Conservation (phyloP, 257 asterid genomes). For the Solanum sitiens region DNA sequence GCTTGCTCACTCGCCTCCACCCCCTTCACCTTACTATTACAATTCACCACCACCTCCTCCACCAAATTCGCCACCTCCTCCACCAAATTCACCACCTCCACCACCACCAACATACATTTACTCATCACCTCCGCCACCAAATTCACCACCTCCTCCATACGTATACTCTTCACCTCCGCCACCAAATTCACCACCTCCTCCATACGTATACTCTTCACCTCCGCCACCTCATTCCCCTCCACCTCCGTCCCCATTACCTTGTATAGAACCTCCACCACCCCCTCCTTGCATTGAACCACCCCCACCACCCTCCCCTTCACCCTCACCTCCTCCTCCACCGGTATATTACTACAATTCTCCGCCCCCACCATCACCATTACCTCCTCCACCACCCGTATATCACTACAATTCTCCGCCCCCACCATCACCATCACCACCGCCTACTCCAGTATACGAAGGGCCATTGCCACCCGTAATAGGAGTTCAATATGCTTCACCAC, state of each 20-base stretch:
- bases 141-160: constrained; percentile 10
- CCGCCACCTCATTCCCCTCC: constrained; percentile 40
- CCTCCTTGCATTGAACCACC: constrained; percentile 52
- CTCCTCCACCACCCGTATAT: constrained; percentile 17
- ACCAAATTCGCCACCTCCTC: not conserved
- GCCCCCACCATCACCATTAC: not conserved
- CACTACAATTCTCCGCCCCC: constrained; percentile 22
- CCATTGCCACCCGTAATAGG: constrained; percentile 71
- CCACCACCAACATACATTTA: constrained; percentile 30
- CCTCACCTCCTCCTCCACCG: constrained; percentile 16
- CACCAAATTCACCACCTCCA: constrained; percentile 30
- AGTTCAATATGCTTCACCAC: constrained; percentile 80
- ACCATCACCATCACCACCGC: not conserved
- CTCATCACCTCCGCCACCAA: constrained; percentile 34
- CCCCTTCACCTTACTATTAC: constrained; percentile 7
- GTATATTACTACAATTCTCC: constrained; percentile 2
- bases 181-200: constrained; percentile 22
- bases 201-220: constrained; percentile 20
- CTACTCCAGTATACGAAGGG: constrained; percentile 44
- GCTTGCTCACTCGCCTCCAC: constrained; percentile 23
- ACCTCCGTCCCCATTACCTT: constrained; percentile 26
- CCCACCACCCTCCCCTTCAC: constrained; percentile 38
- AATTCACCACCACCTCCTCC: constrained; percentile 31
- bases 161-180: constrained; percentile 9
- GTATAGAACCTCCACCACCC: constrained; percentile 37